Evolutionary conservation across 2,329 filamentous ascomycete genomes (phyloP).

Genomic region (Aspergillus cejpii): DNA sequence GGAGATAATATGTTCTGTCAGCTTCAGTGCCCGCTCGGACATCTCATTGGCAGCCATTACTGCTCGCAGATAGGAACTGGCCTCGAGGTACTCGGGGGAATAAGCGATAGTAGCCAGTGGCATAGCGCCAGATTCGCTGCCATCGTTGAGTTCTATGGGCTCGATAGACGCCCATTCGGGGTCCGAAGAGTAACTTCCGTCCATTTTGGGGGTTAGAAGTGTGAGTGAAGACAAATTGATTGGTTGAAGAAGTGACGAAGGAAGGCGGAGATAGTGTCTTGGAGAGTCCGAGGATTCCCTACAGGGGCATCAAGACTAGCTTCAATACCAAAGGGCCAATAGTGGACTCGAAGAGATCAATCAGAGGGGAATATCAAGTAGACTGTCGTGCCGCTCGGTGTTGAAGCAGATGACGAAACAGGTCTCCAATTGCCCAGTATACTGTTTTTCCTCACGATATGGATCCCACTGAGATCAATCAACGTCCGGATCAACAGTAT

Average conservation of each 20-base stretch:
- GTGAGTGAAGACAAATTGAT: not conserved
- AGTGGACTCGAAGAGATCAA: no score
- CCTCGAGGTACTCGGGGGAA: conserved; percentile 80
- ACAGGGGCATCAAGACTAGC: no score
- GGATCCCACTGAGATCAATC: no score
- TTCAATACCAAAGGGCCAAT: no score
- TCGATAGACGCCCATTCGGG: conserved; percentile 76
- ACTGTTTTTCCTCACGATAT: not conserved
- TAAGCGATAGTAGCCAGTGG: conserved; percentile 93
- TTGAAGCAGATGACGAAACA: not conserved
- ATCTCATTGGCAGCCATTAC: conserved; percentile 85
- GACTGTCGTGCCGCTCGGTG: not conserved
- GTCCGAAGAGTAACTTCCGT: conserved; percentile 53
- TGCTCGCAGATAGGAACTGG: conserved; percentile 86
- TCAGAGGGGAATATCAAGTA: not conserved
- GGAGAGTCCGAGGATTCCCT: not conserved
- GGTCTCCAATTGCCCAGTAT: not conserved
- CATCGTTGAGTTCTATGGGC: conserved; percentile 78
- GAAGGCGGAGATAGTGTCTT: no score
- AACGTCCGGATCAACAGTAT: no score
- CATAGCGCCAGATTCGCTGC: conserved; percentile 46
- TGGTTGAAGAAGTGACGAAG: not conserved
- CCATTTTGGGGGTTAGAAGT: conserved; percentile 18
- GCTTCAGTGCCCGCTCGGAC: conserved; percentile 66
- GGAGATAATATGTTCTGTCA: conserved; percentile 83